Conservation (phyloP, 495 filamentous ascomycete genomes). For the Aspergillus funiculosus region DNA sequence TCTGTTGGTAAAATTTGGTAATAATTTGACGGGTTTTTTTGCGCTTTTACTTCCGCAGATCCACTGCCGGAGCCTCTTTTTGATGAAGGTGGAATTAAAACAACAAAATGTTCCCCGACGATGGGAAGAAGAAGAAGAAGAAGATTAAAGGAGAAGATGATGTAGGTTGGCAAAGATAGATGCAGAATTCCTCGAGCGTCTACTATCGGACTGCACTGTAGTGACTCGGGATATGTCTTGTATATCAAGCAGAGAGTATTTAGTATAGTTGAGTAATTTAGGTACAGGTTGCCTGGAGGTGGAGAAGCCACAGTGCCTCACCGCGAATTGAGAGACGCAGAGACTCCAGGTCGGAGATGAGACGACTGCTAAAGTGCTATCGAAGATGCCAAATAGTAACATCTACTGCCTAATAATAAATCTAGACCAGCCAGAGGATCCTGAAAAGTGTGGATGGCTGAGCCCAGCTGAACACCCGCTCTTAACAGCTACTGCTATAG, state of each 20-base stretch:
- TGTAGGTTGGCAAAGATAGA: background rate
- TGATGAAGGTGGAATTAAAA: conserved; percentile 6
- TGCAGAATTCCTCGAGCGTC: background rate
- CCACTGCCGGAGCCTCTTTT: conserved; percentile 20
- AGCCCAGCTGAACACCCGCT: too few species aligned
- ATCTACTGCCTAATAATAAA: too few species aligned
- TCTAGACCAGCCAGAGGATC: too few species aligned
- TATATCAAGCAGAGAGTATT: conserved; percentile 12
- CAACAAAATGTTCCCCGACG: background rate
- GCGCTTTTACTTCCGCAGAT: conserved; percentile 27
- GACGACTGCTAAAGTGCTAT: background rate
- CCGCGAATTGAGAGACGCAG: background rate
- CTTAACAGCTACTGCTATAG: too few species aligned
- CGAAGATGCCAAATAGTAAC: background rate
- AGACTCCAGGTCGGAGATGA: background rate
- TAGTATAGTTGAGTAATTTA: too few species aligned
- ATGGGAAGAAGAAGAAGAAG: background rate
- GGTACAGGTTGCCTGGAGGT: conserved; percentile 10
- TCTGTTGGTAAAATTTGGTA: conserved; percentile 35
- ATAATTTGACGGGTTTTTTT: conserved; percentile 23
- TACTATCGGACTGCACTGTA: background rate
- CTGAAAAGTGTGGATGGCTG: too few species aligned
- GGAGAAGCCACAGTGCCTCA: conserved; percentile 12
- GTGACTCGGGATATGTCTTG: conserved; percentile 5
- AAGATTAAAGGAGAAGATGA: background rate